Percentiles rank a stretch among this genome's conserved stretches.
These are phyloP conservation scores for Elymus sibiricus DNA, from an alignment of 176 grass and related monocot species.

Conservation along the genomic window DNA sequence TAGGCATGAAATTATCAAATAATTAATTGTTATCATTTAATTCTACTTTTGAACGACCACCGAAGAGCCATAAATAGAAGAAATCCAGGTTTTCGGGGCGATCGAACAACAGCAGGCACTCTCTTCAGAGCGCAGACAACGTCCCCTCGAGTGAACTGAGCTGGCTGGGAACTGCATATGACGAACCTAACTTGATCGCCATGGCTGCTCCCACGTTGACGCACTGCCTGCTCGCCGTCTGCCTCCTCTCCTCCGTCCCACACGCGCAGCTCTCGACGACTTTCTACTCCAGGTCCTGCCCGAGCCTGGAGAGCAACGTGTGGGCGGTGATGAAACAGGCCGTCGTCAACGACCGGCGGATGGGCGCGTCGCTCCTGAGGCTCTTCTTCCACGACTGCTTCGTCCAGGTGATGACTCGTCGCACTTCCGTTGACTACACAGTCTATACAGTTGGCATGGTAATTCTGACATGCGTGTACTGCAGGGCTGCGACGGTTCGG, in stretches of 20 bases:
- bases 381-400: constrained; percentile 92
- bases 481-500: constrained; percentile 66
- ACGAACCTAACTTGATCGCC: not conserved
- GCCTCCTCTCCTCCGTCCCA: constrained; percentile 17
- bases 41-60: not conserved
- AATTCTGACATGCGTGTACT: not conserved
- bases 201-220: constrained; percentile 25
- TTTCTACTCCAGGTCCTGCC: constrained; percentile 54
- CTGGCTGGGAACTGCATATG: not conserved
- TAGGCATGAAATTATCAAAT: not conserved
- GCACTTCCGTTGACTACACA: not conserved
- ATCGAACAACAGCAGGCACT: not conserved
- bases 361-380: constrained; percentile 64
- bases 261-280: constrained; percentile 40
- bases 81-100: not conserved
- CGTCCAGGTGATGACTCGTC: constrained; percentile 28
- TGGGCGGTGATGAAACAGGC: constrained; percentile 31
- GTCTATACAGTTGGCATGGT: too few species aligned
- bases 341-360: constrained; percentile 36
- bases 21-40: not conserved
- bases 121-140: too few species aligned
- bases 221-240: constrained; percentile 22
- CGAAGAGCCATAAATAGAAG: not conserved
- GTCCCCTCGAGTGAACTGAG: not conserved
- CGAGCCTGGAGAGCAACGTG: constrained; percentile 52